These are phyloP conservation scores for Neohortaea acidophila DNA, from an alignment of 495 filamentous ascomycete species.

Conservation along the genomic window DNA sequence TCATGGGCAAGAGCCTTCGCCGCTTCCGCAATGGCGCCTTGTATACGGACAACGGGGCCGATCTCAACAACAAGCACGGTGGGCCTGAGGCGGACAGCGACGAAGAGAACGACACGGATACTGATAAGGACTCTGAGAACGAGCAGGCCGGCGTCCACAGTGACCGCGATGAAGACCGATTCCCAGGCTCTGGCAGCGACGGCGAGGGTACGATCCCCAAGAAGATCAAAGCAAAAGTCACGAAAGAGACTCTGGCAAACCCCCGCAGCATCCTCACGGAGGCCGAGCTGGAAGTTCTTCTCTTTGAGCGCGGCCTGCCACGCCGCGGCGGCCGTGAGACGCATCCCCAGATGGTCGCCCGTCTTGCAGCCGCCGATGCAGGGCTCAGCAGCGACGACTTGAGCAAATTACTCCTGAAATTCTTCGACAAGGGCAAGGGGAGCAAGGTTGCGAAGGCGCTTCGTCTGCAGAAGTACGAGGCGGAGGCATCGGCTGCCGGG, in stretches of 20 bases:
- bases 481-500: neutral
- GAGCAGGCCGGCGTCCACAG: neutral
- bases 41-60: neutral
- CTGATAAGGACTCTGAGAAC: neutral
- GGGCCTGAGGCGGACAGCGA: neutral
- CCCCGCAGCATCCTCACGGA: constrained; percentile 11
- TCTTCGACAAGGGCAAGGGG: constrained; percentile 8
- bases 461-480: constrained; percentile 12
- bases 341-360: constrained; percentile 10
- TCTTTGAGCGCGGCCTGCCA: constrained; percentile 8
- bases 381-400: constrained; percentile 2
- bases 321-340: neutral
- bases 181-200: too few relatives aligned
- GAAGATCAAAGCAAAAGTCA: constrained; percentile 9
- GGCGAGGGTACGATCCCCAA: neutral
- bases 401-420: constrained; percentile 5
- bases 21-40: neutral
- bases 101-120: neutral
- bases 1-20: neutral
- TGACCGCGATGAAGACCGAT: neutral
- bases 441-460: constrained; percentile 3
- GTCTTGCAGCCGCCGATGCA: constrained; percentile 7
- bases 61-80: neutral
- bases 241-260: constrained; percentile 7
- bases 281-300: constrained; percentile 12